These are phyloP conservation scores for Erythrophleum ivorense DNA, from an alignment of 331 rosid genomes.

Conservation along the genomic window DNA sequence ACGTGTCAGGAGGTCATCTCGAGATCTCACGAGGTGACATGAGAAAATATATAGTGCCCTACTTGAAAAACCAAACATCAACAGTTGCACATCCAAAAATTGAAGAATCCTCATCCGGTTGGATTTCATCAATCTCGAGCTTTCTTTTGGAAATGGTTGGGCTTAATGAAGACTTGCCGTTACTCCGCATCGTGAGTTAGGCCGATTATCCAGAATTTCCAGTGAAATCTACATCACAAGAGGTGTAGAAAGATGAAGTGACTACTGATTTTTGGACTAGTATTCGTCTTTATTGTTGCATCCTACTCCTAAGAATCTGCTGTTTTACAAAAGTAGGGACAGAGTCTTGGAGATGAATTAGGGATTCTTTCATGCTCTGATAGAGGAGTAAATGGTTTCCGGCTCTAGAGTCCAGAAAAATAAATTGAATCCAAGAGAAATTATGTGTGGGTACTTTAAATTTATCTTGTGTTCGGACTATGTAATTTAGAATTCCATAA, in stretches of 20 bases:
- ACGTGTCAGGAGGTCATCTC: constrained; percentile 69
- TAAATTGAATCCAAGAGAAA: no score
- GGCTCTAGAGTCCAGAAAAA: no score
- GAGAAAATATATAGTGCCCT: constrained; percentile 67
- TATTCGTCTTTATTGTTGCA: background rate
- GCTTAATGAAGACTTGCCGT: constrained; percentile 14
- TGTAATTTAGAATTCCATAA: no score
- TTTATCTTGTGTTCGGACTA: no score
- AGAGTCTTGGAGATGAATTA: background rate
- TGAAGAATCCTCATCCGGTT: constrained; percentile 26
- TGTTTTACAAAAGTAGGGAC: background rate
- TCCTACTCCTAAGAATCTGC: background rate
- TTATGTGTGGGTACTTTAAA: no score
- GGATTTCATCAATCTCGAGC: constrained; percentile 42
- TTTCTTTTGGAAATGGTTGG: constrained; percentile 34
- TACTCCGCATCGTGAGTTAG: constrained; percentile 26
- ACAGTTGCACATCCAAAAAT: constrained; percentile 29
- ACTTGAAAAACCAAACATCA: constrained; percentile 56
- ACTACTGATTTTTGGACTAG: background rate
- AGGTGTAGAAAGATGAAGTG: background rate
- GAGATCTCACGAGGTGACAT: constrained; percentile 58
- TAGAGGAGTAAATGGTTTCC: no score
- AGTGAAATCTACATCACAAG: background rate
- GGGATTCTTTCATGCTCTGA: background rate
- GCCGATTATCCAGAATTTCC: background rate